phyloP scores from a whole-genome alignment of 495 filamentous ascomycete genomes.

The Viridothelium virens region DNA sequence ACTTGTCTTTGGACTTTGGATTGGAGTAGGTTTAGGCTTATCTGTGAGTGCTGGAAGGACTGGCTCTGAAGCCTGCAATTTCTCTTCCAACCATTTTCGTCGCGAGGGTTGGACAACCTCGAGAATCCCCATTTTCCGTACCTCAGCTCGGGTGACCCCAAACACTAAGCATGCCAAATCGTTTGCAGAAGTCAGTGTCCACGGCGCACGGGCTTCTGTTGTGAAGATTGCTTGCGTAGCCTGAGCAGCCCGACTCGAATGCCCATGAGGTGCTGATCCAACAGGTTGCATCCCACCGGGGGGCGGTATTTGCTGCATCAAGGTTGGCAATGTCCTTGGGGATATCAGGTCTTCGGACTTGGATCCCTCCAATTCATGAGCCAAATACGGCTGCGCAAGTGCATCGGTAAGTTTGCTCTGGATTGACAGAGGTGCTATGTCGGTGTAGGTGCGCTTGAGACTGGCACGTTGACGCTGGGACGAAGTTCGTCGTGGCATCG shows the following conservation, averaged over 20 bases:
- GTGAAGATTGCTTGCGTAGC: constrained; percentile 95
- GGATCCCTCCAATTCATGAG: constrained; percentile 20
- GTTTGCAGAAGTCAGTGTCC: constrained; percentile 95
- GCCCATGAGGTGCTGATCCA: constrained; percentile 44
- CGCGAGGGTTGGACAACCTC: constrained; percentile 88
- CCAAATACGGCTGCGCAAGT: constrained; percentile 70
- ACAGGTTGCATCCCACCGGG: constrained; percentile 15
- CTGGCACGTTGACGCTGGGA: constrained; percentile 52
- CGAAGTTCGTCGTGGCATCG: constrained; percentile 14
- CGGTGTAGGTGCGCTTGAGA: constrained; percentile 82
- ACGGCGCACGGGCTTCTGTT: constrained; percentile 77
- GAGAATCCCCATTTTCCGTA: constrained; percentile 87
- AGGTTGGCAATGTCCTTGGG: constrained; percentile 40
- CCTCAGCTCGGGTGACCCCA: constrained; percentile 87
- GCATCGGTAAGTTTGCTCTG: constrained; percentile 83
- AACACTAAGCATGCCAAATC: constrained; percentile 94
- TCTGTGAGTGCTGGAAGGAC: constrained; percentile 41
- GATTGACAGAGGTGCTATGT: constrained; percentile 59
- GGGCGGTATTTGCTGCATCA: constrained; percentile 15
- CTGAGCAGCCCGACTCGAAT: constrained; percentile 82
- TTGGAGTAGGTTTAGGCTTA: constrained; percentile 41
- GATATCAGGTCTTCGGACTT: constrained; percentile 38
- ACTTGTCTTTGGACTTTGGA: constrained; percentile 40
- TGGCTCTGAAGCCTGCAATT: constrained; percentile 55
- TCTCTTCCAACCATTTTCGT: constrained; percentile 81